Percentiles rank a stretch among this genome's conserved stretches.
phyloP scores from a whole-genome alignment of 352 stramenopile genomes.

The Pythium guiyangense region DNA sequence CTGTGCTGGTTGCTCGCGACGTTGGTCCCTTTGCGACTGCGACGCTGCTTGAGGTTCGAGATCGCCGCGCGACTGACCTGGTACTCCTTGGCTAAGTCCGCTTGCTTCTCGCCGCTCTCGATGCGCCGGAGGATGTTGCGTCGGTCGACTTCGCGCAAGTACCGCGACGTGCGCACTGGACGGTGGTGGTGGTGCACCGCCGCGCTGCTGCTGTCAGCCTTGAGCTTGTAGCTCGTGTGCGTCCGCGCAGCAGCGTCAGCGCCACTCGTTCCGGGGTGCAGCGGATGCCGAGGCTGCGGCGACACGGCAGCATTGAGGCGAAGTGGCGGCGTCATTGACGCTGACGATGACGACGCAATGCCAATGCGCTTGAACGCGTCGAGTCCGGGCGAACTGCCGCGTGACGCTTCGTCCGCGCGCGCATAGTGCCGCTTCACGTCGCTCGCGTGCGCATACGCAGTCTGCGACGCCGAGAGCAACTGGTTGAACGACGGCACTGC shows the following conservation, averaged over 20 bases:
- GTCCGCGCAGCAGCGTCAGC: neutral
- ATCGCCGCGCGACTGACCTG: constrained; percentile 59
- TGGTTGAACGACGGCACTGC: neutral
- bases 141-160: constrained; percentile 17
- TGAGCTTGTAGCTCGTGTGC: constrained; percentile 8
- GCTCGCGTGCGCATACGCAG: neutral
- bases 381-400: neutral
- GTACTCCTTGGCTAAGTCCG: constrained; percentile 61
- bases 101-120: constrained; percentile 54
- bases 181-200: neutral
- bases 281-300: neutral
- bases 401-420: neutral
- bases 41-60: constrained; percentile 62
- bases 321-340: too few relatives aligned
- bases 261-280: neutral
- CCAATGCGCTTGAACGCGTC: constrained; percentile 7
- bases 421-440: too few relatives aligned
- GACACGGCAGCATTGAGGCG: neutral
- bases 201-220: neutral
- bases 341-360: neutral
- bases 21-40: constrained; percentile 19
- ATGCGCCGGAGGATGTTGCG: constrained; percentile 47
- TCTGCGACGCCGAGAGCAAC: neutral
- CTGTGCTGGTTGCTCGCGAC: neutral
- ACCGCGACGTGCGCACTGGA: constrained; percentile 8